Conservation (phyloP, 345 rosid genomes). For the Luvunga scandens region DNA sequence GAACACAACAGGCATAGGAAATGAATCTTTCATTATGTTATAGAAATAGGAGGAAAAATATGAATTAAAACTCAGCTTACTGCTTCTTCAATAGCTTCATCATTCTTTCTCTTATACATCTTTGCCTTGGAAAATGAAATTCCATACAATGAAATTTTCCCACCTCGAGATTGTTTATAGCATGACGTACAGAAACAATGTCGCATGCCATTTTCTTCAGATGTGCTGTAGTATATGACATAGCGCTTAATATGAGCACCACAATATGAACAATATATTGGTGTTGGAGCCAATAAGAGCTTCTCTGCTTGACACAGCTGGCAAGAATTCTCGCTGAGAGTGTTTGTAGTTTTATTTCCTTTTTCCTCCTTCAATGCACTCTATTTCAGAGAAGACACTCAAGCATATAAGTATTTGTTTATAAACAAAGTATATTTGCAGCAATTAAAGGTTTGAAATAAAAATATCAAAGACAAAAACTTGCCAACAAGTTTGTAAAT, state of each 20-base stretch:
- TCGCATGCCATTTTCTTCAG: conserved; percentile 25
- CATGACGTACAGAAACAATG: conserved; percentile 45
- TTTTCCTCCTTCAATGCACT: conserved; percentile 17
- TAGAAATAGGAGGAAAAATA: background rate
- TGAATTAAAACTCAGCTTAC: conserved; percentile 26
- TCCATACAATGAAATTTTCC: conserved; percentile 26
- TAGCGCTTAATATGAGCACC: conserved; percentile 26
- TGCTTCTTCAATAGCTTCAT: conserved; percentile 35
- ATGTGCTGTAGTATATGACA: conserved; percentile 34
- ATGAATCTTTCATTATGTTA: background rate
- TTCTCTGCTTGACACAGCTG: conserved; percentile 39
- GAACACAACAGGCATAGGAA: conserved; percentile 4
- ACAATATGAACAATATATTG: conserved; percentile 49
- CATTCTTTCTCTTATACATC: conserved; percentile 33
- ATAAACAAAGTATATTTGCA: background rate
- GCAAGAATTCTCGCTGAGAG: conserved; percentile 33
- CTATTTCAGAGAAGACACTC: conserved; percentile 20
- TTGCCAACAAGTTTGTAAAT: background rate
- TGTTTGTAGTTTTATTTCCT: conserved; percentile 6
- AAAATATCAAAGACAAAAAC: background rate
- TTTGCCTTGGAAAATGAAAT: conserved; percentile 30
- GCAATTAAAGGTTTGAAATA: background rate
- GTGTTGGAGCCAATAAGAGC: conserved; percentile 37
- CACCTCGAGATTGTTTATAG: conserved; percentile 21
- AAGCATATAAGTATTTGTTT: conserved; percentile 14